phyloP scores from a whole-genome alignment of 2,329 filamentous ascomycete species.

The Paecilomyces variotii region DNA sequence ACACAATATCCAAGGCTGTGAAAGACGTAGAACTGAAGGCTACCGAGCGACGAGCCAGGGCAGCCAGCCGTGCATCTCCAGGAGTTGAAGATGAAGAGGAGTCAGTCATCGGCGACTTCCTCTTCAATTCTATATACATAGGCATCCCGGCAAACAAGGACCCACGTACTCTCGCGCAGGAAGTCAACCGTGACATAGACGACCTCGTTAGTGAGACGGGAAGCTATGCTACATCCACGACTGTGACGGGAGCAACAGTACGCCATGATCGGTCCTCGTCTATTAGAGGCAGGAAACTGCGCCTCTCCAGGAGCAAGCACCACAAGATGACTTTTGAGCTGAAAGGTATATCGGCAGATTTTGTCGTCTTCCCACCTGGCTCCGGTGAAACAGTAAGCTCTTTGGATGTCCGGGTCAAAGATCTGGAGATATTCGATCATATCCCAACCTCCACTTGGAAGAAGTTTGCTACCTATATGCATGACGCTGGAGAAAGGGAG shows the following conservation, averaged over 20 bases:
- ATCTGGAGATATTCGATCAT: constrained; percentile 88
- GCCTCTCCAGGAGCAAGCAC: constrained; percentile 72
- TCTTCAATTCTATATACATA: constrained; percentile 99
- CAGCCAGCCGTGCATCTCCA: constrained; percentile 49
- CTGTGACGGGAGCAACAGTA: constrained; percentile 31
- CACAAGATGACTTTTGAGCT: constrained; percentile 97
- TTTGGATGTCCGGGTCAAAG: constrained; percentile 70
- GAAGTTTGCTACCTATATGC: constrained; percentile 92
- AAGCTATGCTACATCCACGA: constrained; percentile 71
- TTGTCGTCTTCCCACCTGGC: constrained; percentile 69
- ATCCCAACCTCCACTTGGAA: constrained; percentile 95
- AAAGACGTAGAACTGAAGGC: constrained; percentile 79
- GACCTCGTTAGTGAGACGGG: constrained; percentile 83
- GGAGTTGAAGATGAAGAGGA: constrained; percentile 61
- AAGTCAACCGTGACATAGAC: constrained; percentile 82
- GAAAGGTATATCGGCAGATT: constrained; percentile 70
- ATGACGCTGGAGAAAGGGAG: constrained; percentile 78
- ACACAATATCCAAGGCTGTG: constrained; percentile 79
- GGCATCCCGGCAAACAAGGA: constrained; percentile 81
- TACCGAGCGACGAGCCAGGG: constrained; percentile 60
- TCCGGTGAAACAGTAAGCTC: constrained; percentile 80
- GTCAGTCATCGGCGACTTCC: constrained; percentile 82
- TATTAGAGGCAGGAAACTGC: constrained; percentile 52
- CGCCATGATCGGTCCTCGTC: constrained; percentile 25
- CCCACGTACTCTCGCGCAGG: constrained; percentile 68